Conservation (phyloP, 345 rosid genomes). For the Syzygium aqueum region DNA sequence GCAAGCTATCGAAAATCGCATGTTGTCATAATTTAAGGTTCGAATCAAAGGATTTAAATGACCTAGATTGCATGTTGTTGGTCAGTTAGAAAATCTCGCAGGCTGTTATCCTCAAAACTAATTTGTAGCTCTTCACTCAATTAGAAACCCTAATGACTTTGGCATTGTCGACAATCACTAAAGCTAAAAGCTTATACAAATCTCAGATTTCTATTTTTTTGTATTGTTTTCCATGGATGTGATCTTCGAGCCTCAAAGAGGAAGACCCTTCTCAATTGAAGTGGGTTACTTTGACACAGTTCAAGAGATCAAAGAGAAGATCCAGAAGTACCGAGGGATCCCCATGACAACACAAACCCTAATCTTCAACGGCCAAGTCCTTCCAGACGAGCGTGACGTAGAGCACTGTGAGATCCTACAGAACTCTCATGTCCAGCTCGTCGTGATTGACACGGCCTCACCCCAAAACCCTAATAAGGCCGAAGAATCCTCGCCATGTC, state of each 20-base stretch:
- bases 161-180: background rate
- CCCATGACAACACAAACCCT: constrained; percentile 50
- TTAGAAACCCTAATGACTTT: background rate
- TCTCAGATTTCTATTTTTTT: background rate
- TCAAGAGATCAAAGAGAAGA: constrained; percentile 64
- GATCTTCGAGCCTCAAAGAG: constrained; percentile 43
- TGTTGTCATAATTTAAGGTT: background rate
- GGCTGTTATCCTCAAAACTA: background rate
- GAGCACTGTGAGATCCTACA: constrained; percentile 51
- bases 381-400: constrained; percentile 51
- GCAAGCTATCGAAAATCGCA: background rate
- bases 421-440: constrained; percentile 51
- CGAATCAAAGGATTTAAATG: background rate
- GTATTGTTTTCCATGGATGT: constrained; percentile 37
- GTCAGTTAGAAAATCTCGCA: background rate
- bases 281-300: constrained; percentile 70
- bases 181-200: background rate
- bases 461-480: constrained; percentile 7
- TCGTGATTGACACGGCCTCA: constrained; percentile 14
- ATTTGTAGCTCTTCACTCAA: background rate
- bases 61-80: background rate
- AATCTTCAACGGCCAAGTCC: constrained; percentile 50
- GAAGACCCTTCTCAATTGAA: constrained; percentile 60
- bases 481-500: constrained; percentile 17
- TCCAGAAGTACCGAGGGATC: constrained; percentile 54